Conservation (phyloP, 1,139 yeast species). For the Martiniozyma asiatica region DNA sequence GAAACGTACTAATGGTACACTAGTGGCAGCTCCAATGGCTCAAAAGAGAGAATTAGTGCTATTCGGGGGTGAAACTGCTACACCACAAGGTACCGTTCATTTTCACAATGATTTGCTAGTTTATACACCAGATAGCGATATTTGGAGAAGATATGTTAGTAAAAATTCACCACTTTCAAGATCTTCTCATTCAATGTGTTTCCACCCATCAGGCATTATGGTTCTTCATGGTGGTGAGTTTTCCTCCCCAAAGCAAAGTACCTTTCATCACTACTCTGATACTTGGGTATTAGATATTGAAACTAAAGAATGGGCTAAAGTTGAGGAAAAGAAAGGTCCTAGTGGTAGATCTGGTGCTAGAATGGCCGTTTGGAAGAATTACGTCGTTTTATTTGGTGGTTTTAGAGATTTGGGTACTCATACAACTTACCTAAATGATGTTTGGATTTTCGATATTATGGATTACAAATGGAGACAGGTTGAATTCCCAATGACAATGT, state of each 20-base stretch:
- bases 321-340: conserved; percentile 65
- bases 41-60: conserved; percentile 67
- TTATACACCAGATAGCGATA: conserved; percentile 65
- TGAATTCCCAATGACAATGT: conserved; percentile 73
- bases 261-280: conserved; percentile 93
- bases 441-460: conserved; percentile 89
- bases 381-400: conserved; percentile 77
- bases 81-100: conserved; percentile 38
- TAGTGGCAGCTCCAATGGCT: conserved; percentile 67
- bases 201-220: conserved; percentile 82
- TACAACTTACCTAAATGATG: conserved; percentile 72
- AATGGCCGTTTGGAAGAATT: conserved; percentile 85
- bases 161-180: conserved; percentile 87
- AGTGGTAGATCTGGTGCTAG: conserved; percentile 88
- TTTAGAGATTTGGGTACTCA: conserved; percentile 80
- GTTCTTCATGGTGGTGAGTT: conserved; percentile 94
- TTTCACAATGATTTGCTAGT: conserved; percentile 76
- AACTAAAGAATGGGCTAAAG: conserved; percentile 80
- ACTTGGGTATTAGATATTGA: conserved; percentile 85
- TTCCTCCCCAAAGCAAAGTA: conserved; percentile 89
- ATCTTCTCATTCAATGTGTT: conserved; percentile 88
- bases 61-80: conserved; percentile 78
- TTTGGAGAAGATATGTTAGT: conserved; percentile 70
- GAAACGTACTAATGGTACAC: conserved; percentile 58
- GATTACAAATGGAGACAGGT: conserved; percentile 85